Percentiles rank a stretch among this genome's conserved stretches.
These are phyloP conservation scores for Pichia sp. DNA, from an alignment of 1,139 yeast genomes.

Conservation along the genomic window DNA sequence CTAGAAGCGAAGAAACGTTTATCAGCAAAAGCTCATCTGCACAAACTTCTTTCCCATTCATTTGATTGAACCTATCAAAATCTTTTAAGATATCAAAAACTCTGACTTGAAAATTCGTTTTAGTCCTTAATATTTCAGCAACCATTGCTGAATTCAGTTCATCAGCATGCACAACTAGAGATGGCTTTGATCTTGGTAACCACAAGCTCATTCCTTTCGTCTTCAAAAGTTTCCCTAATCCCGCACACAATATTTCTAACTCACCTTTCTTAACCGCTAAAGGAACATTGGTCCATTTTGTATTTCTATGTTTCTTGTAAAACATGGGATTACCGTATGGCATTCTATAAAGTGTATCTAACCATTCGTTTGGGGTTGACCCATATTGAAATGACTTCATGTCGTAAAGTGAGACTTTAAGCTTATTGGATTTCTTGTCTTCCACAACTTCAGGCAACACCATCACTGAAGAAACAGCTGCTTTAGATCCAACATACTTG, in stretches of 20 bases:
- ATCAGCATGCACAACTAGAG: conserved; percentile 25
- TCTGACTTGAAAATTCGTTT: conserved; percentile 10
- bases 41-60: not conserved
- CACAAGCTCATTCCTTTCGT: conserved; percentile 6
- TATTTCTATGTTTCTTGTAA: conserved; percentile 21
- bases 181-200: conserved; percentile 8
- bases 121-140: conserved; percentile 11
- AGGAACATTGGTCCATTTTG: conserved; percentile 17
- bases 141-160: conserved; percentile 18
- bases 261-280: conserved; percentile 19
- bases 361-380: conserved; percentile 15
- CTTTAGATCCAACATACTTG: conserved; percentile 18
- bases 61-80: conserved; percentile 11
- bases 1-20: conserved; percentile 21
- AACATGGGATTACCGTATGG: conserved; percentile 18
- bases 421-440: not conserved
- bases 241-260: conserved; percentile 20
- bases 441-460: conserved; percentile 15
- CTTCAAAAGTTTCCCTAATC: conserved; percentile 19
- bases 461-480: conserved; percentile 21
- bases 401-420: conserved; percentile 19
- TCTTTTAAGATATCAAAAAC: conserved; percentile 14
- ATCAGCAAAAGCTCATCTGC: conserved; percentile 20
- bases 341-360: conserved; percentile 18
- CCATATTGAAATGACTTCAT: conserved; percentile 24